A percentile compares a stretch with the other conserved stretches of the same genome.
Conservation (phyloP, 352 stramenopile genomes). For the Peronospora farinosa region DNA sequence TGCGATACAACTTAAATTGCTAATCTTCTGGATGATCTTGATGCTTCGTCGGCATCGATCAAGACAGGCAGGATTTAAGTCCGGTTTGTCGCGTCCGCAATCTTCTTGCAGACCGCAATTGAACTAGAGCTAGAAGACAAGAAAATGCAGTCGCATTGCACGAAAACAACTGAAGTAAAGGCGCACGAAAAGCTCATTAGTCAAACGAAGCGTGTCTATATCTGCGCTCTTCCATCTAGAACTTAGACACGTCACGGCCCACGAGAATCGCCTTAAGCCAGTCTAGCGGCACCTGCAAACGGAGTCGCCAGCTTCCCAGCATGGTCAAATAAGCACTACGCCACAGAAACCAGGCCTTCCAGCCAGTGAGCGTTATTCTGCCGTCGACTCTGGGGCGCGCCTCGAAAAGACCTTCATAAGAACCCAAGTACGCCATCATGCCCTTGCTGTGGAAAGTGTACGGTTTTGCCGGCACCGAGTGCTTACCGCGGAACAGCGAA, state of each 20-base stretch:
- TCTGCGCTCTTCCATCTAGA: slow-evolving; percentile 36
- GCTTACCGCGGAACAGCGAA: slow-evolving; percentile 49
- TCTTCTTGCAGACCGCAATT: background rate
- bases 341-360: slow-evolving; percentile 90
- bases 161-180: slow-evolving; percentile 7
- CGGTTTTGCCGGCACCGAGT: slow-evolving; percentile 39
- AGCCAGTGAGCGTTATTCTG: slow-evolving; percentile 69
- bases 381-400: slow-evolving; percentile 40
- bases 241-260: slow-evolving; percentile 92
- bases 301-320: slow-evolving; percentile 89
- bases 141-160: slow-evolving; percentile 2
- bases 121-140: background rate
- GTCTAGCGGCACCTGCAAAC: slow-evolving; percentile 93
- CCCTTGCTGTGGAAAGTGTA: slow-evolving; percentile 82
- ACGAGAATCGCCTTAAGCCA: slow-evolving; percentile 97
- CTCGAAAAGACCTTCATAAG: slow-evolving; percentile 90
- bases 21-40: background rate
- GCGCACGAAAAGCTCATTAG: slow-evolving; percentile 5
- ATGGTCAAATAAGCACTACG: slow-evolving; percentile 94
- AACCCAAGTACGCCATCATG: slow-evolving; percentile 92
- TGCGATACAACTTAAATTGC: slow-evolving; percentile 1
- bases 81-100: background rate
- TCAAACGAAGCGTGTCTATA: slow-evolving; percentile 4
- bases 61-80: background rate
- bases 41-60: slow-evolving; percentile 4